Percentiles rank a stretch among this genome's conserved stretches.
Evolutionary conservation across 2,329 filamentous ascomycete species (phyloP).

Genomic region (Pyrenophora seminiperda): DNA sequence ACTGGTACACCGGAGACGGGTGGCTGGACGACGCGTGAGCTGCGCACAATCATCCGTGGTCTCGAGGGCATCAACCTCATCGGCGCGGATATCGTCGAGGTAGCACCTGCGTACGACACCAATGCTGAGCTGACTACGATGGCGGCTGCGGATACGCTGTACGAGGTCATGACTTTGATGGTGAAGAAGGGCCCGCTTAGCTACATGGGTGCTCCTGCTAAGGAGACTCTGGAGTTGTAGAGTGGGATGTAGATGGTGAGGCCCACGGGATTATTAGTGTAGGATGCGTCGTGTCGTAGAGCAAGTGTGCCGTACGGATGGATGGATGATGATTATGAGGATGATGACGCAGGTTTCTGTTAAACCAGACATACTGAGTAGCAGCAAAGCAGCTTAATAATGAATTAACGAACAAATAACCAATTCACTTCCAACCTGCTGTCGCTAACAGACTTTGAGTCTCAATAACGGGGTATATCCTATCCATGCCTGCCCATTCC

Average conservation of each 20-base stretch:
- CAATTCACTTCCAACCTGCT: too few species aligned
- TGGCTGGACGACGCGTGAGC: slow-evolving; percentile 74
- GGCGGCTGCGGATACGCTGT: slow-evolving; percentile 72
- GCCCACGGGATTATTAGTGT: not conserved
- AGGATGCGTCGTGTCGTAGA: not conserved
- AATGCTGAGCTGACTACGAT: slow-evolving; percentile 76
- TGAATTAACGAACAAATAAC: too few species aligned
- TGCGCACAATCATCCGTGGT: slow-evolving; percentile 72
- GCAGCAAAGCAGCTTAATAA: not conserved
- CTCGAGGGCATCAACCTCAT: slow-evolving; percentile 72
- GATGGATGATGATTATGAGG: not conserved
- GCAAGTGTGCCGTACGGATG: not conserved
- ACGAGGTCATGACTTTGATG: slow-evolving; percentile 82
- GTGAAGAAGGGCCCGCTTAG: slow-evolving; percentile 76
- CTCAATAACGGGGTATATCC: too few species aligned
- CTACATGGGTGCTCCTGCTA: slow-evolving; percentile 47
- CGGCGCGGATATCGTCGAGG: slow-evolving; percentile 74
- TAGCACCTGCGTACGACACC: slow-evolving; percentile 72
- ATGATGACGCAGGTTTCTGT: not conserved
- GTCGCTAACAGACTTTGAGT: too few species aligned
- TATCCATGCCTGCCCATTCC: not conserved
- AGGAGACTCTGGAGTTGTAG: slow-evolving; percentile 35
- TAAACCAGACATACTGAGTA: not conserved
- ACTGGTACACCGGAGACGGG: slow-evolving; percentile 78
- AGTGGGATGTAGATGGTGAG: not conserved